phyloP scores from a whole-genome alignment of 805 yeast species.

The Jamesozyma piceae region DNA sequence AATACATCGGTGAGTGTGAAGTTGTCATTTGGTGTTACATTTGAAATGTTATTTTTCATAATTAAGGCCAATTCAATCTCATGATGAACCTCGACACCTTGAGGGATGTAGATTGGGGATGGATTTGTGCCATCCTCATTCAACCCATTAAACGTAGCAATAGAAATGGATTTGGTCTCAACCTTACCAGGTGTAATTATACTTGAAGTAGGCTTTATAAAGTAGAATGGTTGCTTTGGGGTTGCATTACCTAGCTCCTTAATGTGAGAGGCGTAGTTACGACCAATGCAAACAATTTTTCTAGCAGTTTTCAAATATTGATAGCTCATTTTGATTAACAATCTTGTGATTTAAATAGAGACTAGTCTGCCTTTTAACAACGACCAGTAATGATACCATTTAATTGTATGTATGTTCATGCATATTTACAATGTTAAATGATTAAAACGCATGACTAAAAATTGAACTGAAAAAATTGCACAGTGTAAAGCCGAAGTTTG shows the following conservation, averaged over 20 bases:
- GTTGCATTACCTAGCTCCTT: conserved; percentile 73
- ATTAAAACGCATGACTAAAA: too few relatives aligned
- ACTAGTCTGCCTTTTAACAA: neutral
- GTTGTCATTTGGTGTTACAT: conserved; percentile 42
- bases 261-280: conserved; percentile 95
- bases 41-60: conserved; percentile 52
- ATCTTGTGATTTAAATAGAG: neutral
- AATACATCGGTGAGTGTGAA: conserved; percentile 61
- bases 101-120: conserved; percentile 79
- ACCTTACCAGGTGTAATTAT: conserved; percentile 45
- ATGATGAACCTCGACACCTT: conserved; percentile 73
- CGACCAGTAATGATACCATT: too few relatives aligned
- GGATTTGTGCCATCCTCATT: conserved; percentile 30
- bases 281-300: conserved; percentile 88
- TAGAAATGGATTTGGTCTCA: neutral
- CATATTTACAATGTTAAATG: too few relatives aligned
- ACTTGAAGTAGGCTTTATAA: conserved; percentile 80
- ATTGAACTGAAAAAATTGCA: too few relatives aligned
- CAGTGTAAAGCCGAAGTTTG: too few relatives aligned
- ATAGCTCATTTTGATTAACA: conserved; percentile 35
- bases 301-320: conserved; percentile 52
- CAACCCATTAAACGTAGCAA: conserved; percentile 18
- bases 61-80: conserved; percentile 87
- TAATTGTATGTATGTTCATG: too few relatives aligned
- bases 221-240: conserved; percentile 86